Evolutionary conservation across 352 stramenopile genomes (phyloP).

Genomic region (Globisporangium apiculatum): DNA sequence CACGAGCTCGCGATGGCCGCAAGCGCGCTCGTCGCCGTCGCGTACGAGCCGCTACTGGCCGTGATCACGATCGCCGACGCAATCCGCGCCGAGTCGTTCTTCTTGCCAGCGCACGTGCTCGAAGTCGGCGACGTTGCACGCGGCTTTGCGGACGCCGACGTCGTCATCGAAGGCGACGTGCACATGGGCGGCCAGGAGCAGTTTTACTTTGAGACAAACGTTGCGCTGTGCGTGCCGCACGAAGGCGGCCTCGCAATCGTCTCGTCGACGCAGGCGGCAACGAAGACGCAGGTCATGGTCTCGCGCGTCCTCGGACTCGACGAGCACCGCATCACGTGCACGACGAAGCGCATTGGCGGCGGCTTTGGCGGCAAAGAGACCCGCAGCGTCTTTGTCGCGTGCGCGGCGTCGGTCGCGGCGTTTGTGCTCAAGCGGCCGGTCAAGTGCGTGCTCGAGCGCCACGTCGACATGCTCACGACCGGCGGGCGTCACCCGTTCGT

Average conservation of each 20-base stretch:
- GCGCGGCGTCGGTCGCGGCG: conserved; percentile 86
- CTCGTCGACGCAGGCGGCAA: conserved; percentile 91
- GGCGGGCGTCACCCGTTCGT: conserved; percentile 92
- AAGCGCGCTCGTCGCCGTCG: conserved; percentile 80
- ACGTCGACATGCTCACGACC: conserved; percentile 94
- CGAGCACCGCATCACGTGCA: conserved; percentile 86
- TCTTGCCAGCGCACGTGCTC: conserved; percentile 77
- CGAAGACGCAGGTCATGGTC: conserved; percentile 89
- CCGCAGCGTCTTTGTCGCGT: conserved; percentile 87
- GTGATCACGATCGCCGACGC: conserved; percentile 95
- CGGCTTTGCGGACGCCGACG: conserved; percentile 54
- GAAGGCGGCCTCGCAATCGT: conserved; percentile 92
- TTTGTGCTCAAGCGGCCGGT: conserved; percentile 87
- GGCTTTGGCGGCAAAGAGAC: conserved; percentile 97
- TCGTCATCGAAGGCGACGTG: conserved; percentile 85
- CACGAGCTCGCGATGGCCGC: conserved; percentile 69
- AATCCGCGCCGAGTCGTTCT: conserved; percentile 90
- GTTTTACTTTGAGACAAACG: conserved; percentile 95
- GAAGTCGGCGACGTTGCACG: conserved; percentile 75
- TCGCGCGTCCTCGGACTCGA: conserved; percentile 89
- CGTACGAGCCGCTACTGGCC: conserved; percentile 84
- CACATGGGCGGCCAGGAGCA: conserved; percentile 92
- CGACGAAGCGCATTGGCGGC: conserved; percentile 93
- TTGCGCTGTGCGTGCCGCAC: conserved; percentile 65
- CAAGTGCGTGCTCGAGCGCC: conserved; percentile 87